phyloP scores from a whole-genome alignment of 306 rosid genomes.

The Quercus mongolica region DNA sequence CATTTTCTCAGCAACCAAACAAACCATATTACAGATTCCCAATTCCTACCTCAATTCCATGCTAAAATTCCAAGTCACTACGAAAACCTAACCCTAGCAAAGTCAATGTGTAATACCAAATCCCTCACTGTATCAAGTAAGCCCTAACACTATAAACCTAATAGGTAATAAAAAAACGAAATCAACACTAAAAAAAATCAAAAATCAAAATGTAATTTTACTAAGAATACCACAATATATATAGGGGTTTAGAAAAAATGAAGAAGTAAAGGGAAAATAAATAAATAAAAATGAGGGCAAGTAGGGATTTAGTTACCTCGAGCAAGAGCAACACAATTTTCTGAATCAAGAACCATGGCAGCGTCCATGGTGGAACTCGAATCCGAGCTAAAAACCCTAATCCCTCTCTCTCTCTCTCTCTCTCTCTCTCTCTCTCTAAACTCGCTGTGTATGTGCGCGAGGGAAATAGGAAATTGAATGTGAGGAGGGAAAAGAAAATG shows the following conservation, averaged over 20 bases:
- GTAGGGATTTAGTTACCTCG: constrained; percentile 32
- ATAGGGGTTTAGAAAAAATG: not conserved
- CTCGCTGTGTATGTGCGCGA: not conserved
- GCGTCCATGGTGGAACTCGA: constrained; percentile 45
- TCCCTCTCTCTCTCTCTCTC: not conserved
- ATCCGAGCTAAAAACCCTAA: constrained; percentile 10
- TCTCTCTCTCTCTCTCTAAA: not conserved
- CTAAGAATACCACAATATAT: not conserved
- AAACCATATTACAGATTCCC: not conserved
- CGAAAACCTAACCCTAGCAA: not conserved
- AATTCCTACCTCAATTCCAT: not conserved
- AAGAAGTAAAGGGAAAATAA: not conserved
- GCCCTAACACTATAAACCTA: constrained; percentile 4
- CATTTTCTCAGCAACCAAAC: not conserved
- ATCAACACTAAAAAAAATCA: not conserved
- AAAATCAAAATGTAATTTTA: not conserved
- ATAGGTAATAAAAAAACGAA: not conserved
- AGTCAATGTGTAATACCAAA: not conserved
- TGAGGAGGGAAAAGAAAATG: constrained; percentile 22
- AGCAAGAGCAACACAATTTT: not conserved
- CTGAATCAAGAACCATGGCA: constrained; percentile 24
- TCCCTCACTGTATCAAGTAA: not conserved
- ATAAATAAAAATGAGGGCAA: constrained; percentile 2
- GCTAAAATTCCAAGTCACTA: not conserved
- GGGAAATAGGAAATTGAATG: not conserved